A percentile compares a stretch with the other conserved stretches of the same genome.
Evolutionary conservation across 305 asterid species (phyloP).

Genomic region (Solanum chacoense): DNA sequence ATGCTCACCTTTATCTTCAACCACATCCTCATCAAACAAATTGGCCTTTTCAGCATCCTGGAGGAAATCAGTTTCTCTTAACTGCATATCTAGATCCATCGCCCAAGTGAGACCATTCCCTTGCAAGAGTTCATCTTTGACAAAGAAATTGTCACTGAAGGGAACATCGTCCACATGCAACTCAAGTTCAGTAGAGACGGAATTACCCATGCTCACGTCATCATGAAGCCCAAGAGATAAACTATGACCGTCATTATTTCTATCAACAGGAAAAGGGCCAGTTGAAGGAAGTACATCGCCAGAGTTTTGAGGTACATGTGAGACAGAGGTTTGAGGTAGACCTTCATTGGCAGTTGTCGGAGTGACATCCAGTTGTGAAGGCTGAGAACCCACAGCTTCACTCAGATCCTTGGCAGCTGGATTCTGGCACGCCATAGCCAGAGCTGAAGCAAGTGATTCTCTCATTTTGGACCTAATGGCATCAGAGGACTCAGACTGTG

Average conservation of each 20-base stretch:
- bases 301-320: slow-evolving; percentile 4
- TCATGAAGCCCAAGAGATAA: slow-evolving; percentile 28
- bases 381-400: slow-evolving; percentile 21
- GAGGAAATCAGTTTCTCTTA: slow-evolving; percentile 36
- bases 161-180: slow-evolving; percentile 65
- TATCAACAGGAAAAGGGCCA: slow-evolving; percentile 19
- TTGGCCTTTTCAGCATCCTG: slow-evolving; percentile 25
- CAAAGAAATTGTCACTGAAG: slow-evolving; percentile 67
- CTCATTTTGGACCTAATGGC: slow-evolving; percentile 92
- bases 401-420: slow-evolving; percentile 24
- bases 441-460: slow-evolving; percentile 76
- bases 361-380: slow-evolving; percentile 21
- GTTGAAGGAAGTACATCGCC: slow-evolving; percentile 15
- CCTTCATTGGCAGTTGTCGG: not conserved
- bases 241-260: slow-evolving; percentile 24
- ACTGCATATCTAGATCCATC: slow-evolving; percentile 56
- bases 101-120: slow-evolving; percentile 99
- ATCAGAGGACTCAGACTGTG: slow-evolving; percentile 41
- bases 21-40: slow-evolving; percentile 26
- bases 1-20: slow-evolving; percentile 4
- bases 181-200: slow-evolving; percentile 28
- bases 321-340: not conserved
- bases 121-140: slow-evolving; percentile 90
- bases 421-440: slow-evolving; percentile 43
- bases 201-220: slow-evolving; percentile 16